These are phyloP conservation scores for Fraxinus albicans DNA, from an alignment of 305 asterid genomes.

Conservation along the genomic window DNA sequence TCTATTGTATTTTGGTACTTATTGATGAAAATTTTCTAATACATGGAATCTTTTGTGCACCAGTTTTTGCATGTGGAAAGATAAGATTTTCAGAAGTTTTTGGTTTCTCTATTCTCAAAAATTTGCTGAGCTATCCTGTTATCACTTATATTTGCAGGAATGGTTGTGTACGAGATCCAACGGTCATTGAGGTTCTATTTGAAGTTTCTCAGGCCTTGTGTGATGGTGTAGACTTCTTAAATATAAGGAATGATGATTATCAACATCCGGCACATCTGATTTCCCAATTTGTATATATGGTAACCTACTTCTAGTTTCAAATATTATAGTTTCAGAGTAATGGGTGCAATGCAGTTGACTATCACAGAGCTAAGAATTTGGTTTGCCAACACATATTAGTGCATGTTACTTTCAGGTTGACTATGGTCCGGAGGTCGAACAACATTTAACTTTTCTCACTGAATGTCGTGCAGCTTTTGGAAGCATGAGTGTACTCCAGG, in stretches of 20 bases:
- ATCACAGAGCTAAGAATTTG: constrained; percentile 21
- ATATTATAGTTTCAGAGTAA: constrained; percentile 17
- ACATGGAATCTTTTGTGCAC: constrained; percentile 1
- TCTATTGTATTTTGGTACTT: neutral
- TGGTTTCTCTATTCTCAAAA: constrained; percentile 19
- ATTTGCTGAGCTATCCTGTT: constrained; percentile 18
- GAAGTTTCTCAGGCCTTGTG: constrained; percentile 80
- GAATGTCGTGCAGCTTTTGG: constrained; percentile 86
- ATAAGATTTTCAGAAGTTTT: constrained; percentile 19
- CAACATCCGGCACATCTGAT: constrained; percentile 61
- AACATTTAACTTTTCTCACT: constrained; percentile 67
- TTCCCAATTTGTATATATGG: constrained; percentile 69
- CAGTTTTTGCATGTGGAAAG: constrained; percentile 13
- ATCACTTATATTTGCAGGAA: constrained; percentile 38
- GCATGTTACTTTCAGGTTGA: constrained; percentile 59
- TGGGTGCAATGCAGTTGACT: constrained; percentile 16
- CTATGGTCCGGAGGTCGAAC: constrained; percentile 55
- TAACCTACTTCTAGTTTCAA: constrained; percentile 31
- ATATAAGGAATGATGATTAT: constrained; percentile 66
- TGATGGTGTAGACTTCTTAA: constrained; percentile 65
- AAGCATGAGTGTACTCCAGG: constrained; percentile 72
- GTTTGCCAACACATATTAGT: constrained; percentile 13
- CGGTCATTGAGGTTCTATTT: constrained; percentile 61
- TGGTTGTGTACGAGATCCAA: constrained; percentile 55
- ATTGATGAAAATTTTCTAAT: neutral